phyloP scores from a whole-genome alignment of 371 early-diverging fungal species.

The Rhizopus stolonifer region DNA sequence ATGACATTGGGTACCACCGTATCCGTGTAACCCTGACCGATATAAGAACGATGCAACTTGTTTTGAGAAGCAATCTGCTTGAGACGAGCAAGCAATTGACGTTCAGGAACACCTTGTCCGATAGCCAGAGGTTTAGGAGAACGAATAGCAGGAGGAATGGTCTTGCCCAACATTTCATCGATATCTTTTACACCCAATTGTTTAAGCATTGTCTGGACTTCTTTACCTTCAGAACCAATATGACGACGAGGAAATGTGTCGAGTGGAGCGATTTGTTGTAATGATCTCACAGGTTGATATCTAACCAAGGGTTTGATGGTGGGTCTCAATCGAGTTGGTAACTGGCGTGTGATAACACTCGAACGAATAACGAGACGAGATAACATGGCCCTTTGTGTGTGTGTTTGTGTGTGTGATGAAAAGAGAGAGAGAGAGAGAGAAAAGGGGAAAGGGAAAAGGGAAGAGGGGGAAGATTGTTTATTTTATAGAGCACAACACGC shows the following conservation, averaged over 20 bases:
- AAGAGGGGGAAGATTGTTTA: too few species aligned
- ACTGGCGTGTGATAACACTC: slow-evolving; percentile 19
- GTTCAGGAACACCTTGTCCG: slow-evolving; percentile 72
- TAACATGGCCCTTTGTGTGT: slow-evolving; percentile 24
- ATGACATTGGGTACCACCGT: slow-evolving; percentile 92
- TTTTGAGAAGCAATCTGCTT: slow-evolving; percentile 85
- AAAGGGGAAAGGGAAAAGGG: slow-evolving; percentile 8
- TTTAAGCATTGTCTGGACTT: slow-evolving; percentile 79
- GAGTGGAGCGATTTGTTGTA: slow-evolving; percentile 53
- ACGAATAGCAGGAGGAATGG: slow-evolving; percentile 85
- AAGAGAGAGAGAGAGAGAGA: slow-evolving; percentile 9
- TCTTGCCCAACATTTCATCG: slow-evolving; percentile 78
- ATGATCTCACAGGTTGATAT: slow-evolving; percentile 31
- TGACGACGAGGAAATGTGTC: slow-evolving; percentile 86
- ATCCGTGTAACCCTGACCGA: slow-evolving; percentile 94
- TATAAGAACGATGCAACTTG: slow-evolving; percentile 86
- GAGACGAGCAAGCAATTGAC: slow-evolving; percentile 78
- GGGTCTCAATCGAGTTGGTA: background rate
- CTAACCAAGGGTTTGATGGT: slow-evolving; percentile 22
- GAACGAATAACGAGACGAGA: slow-evolving; percentile 37
- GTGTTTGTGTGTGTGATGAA: background rate
- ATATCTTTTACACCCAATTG: slow-evolving; percentile 73
- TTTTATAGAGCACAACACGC: too few species aligned
- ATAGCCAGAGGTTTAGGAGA: slow-evolving; percentile 68
- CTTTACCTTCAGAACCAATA: slow-evolving; percentile 77